Base-by-base conservation (phyloP, 306 rosid species). In the Prunus kanzakura region DNA sequence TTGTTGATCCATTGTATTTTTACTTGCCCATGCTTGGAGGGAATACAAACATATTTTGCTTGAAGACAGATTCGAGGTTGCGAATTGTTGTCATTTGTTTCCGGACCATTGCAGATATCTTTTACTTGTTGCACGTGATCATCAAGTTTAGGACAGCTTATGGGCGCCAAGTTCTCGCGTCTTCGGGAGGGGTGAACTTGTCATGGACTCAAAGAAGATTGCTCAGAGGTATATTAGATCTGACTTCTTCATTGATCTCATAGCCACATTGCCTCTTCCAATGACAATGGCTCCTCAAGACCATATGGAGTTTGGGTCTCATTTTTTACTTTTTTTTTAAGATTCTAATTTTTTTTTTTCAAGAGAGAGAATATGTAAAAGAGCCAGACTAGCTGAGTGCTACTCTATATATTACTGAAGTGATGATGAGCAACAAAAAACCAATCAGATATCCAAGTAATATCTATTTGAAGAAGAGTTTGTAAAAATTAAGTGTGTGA, bases 131-230 rank as follows among this genome's bases (percentile, higher is more conserved):
- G 81, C 98, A 95, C 60, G 58, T 95, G 83, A 80, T 95, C 68
- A 92, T 95, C 78, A 95, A 95, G 88, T 92, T 95, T 75, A 86
- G 98, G 74, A 95, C 97, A 11, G 97, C 97, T 15, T 95, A 89
- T 84, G 91, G 70, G 94, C 98, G 19, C 98, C 98, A 4, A 92
- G 89, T 76, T 87, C 98, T 16, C 89, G 98, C 16, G 91, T 95
- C 19, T 95, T 95, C 66, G 98, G 98, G 63, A 88, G 96, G 83
- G 98, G 98, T 43, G 98, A 95, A 82, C 97, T 95, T 87, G 97
- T 95, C 69, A 95, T 88, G 97, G 95, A 95, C 81, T 88, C 98
- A 29, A 92, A 80, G 77, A 89, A 91, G 88, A 95, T 95, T 84
- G 98, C 97, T 15, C 70, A 70, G 83, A 88, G 89, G 82, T 92